phyloP scores from a whole-genome alignment of 2,329 filamentous ascomycete species.

The Triangularia verruculosa region DNA sequence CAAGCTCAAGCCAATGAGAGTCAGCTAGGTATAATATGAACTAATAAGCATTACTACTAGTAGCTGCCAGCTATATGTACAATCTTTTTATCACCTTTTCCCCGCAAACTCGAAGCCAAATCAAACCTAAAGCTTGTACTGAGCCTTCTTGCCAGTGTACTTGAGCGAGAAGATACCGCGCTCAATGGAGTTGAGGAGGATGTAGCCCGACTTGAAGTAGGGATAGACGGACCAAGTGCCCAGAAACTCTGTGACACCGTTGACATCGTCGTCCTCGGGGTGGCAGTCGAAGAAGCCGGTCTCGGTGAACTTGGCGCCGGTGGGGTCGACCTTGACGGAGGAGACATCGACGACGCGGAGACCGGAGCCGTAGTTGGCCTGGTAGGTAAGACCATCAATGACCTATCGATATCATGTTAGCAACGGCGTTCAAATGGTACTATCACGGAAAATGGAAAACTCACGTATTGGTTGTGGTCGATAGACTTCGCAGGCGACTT shows the following conservation, averaged over 20 bases:
- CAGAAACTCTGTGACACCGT: conserved; percentile 40
- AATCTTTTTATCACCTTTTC: background rate
- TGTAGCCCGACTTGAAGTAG: conserved; percentile 47
- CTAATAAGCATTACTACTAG: background rate
- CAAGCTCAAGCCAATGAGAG: no score
- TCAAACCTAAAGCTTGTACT: conserved; percentile 5
- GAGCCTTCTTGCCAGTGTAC: conserved; percentile 22
- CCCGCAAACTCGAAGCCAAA: background rate
- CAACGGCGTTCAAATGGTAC: background rate
- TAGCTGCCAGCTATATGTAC: background rate
- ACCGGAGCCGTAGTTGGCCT: conserved; percentile 51
- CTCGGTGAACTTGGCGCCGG: conserved; percentile 45
- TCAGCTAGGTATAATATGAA: background rate
- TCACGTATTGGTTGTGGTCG: conserved; percentile 48
- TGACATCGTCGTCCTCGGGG: conserved; percentile 47
- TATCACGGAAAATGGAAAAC: background rate
- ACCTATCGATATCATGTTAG: conserved; percentile 25
- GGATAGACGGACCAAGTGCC: conserved; percentile 50
- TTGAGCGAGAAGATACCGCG: conserved; percentile 49
- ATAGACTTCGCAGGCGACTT: conserved; percentile 41
- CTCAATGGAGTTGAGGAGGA: conserved; percentile 53
- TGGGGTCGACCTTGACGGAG: conserved; percentile 40
- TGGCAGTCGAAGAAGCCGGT: conserved; percentile 50
- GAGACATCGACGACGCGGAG: conserved; percentile 40
- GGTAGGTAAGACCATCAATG: conserved; percentile 43